phyloP scores from a whole-genome alignment of 805 yeast species.

The Lipomyces starkeyi region DNA sequence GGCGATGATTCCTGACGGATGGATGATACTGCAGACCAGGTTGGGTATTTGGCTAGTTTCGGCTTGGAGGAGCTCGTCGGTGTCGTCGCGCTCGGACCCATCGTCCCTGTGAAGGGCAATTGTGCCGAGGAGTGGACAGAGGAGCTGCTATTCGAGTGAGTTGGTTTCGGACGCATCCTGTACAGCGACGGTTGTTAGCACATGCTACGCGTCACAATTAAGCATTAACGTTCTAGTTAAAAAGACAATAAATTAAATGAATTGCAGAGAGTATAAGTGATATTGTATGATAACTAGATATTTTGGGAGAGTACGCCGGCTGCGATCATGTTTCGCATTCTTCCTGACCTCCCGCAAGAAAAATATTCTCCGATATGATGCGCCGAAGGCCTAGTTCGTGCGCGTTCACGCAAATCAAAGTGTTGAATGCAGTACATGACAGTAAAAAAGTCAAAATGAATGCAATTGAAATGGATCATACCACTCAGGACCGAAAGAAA shows the following conservation, averaged over 20 bases:
- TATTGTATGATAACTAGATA: not conserved
- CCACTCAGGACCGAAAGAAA: conserved; percentile 46
- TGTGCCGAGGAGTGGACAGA: conserved; percentile 3
- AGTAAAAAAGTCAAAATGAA: not conserved
- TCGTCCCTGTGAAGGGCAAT: not conserved
- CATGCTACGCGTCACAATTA: not conserved
- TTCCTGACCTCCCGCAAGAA: not conserved
- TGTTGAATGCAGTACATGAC: not conserved
- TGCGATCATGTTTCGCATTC: not conserved
- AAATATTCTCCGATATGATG: not conserved
- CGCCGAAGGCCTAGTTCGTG: not conserved
- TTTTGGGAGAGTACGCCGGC: not conserved
- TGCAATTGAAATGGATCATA: conserved; percentile 30
- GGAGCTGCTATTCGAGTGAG: conserved; percentile 12
- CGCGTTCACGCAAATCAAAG: not conserved
- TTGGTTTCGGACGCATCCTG: conserved; percentile 33
- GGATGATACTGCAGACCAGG: conserved; percentile 21
- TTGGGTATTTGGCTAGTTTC: conserved; percentile 17
- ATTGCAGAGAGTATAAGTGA: not conserved
- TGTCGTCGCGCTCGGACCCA: not conserved
- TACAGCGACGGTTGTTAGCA: not conserved
- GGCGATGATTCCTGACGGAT: not conserved
- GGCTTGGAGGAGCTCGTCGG: conserved; percentile 11
- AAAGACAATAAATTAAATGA: not conserved
- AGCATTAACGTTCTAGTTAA: not conserved